Evolutionary conservation across 176 grass and related monocot genomes (phyloP).

Genomic region (Aegilops umbellulata): DNA sequence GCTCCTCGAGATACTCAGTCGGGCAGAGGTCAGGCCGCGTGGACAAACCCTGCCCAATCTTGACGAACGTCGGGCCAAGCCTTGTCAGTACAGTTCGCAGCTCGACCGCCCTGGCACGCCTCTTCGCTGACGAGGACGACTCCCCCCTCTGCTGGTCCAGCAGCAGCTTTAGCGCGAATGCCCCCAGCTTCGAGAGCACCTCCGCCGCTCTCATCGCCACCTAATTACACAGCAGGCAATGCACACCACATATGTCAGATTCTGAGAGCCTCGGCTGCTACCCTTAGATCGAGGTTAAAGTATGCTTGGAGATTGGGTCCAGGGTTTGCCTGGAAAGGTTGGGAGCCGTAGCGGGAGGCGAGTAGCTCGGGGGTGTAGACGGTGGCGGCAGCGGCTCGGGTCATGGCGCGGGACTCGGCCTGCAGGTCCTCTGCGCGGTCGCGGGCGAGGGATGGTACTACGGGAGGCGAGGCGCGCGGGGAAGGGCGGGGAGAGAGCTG

Average conservation of each 20-base stretch:
- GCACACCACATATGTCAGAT: slow-evolving; percentile 1
- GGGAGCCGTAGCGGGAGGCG: slow-evolving; percentile 68
- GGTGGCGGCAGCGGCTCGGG: slow-evolving; percentile 63
- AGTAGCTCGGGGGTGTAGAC: slow-evolving; percentile 81
- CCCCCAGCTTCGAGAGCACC: slow-evolving; percentile 65
- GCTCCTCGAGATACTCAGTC: slow-evolving; percentile 88
- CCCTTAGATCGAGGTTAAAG: not conserved
- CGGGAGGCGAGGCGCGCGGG: slow-evolving; percentile 12
- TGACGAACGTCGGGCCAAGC: slow-evolving; percentile 96
- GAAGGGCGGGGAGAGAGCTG: slow-evolving; percentile 34
- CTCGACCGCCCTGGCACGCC: slow-evolving; percentile 71
- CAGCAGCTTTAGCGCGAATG: slow-evolving; percentile 52
- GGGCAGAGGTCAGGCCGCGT: slow-evolving; percentile 93
- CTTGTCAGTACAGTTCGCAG: slow-evolving; percentile 72
- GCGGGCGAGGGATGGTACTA: slow-evolving; percentile 27
- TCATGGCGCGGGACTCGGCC: slow-evolving; percentile 79
- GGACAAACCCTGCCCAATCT: slow-evolving; percentile 92
- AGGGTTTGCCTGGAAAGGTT: slow-evolving; percentile 50
- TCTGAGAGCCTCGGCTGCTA: not conserved
- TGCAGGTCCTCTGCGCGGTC: slow-evolving; percentile 76
- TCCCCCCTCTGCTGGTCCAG: slow-evolving; percentile 68
- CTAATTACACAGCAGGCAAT: slow-evolving; percentile 38
- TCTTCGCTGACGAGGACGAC: slow-evolving; percentile 19
- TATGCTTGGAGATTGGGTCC: not conserved
- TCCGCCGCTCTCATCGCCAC: slow-evolving; percentile 65